phyloP scores from a whole-genome alignment of 2,329 filamentous ascomycete species.

The Fusarium sp. region DNA sequence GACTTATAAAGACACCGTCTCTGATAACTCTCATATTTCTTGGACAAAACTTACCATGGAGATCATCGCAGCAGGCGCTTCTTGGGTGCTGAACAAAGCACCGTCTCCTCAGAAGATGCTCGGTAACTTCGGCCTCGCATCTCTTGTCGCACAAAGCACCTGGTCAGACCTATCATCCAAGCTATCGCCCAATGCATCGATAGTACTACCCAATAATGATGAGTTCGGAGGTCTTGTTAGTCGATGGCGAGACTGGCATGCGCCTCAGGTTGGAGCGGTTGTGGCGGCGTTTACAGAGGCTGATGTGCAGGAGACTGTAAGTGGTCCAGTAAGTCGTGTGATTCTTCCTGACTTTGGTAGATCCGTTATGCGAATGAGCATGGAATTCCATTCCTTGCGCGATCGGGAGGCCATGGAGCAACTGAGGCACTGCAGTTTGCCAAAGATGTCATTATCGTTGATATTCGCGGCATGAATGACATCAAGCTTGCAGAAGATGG shows the following conservation, averaged over 20 bases:
- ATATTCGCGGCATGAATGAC: constrained; percentile 4
- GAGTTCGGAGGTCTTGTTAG: not conserved
- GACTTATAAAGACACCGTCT: too few species aligned
- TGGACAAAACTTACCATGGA: not conserved
- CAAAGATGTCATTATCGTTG: constrained; percentile 17
- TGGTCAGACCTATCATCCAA: constrained; percentile 20
- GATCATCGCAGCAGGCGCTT: constrained; percentile 20
- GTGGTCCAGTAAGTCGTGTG: fast-evolving
- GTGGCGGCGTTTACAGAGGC: constrained; percentile 14
- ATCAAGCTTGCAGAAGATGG: constrained; percentile 1
- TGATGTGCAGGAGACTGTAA: constrained; percentile 32
- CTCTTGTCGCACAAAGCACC: not conserved
- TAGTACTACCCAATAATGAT: not conserved
- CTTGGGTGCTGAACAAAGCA: constrained; percentile 12
- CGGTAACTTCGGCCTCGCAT: constrained; percentile 8
- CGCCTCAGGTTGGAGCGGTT: constrained; percentile 7
- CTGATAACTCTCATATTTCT: too few species aligned
- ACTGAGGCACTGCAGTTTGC: constrained; percentile 22
- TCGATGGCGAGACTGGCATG: constrained; percentile 36
- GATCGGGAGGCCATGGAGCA: constrained; percentile 31
- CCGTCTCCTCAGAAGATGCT: constrained; percentile 14
- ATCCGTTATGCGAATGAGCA: constrained; percentile 25
- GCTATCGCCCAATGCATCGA: constrained; percentile 19
- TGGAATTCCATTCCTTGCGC: constrained; percentile 10
- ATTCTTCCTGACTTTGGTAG: not conserved